Evolutionary conservation across 805 yeast species (phyloP).

Genomic region (Nakazawaea wickerhamii): DNA sequence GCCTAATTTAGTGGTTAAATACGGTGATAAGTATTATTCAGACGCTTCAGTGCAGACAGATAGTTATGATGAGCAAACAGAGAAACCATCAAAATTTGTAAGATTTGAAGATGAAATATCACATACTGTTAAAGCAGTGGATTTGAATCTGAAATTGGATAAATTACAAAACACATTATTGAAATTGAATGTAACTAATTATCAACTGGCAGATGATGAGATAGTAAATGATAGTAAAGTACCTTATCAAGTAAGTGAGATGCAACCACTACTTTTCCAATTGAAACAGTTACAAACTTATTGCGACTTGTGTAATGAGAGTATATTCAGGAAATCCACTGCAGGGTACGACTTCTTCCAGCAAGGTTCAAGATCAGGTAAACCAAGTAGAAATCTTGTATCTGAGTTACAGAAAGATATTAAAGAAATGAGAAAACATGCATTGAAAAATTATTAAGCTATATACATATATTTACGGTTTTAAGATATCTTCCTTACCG

Average conservation of each 20-base stretch:
- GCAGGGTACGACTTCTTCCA: constrained; percentile 8
- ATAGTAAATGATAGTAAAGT: not conserved
- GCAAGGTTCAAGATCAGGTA: not conserved
- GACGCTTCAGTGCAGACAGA: constrained; percentile 23
- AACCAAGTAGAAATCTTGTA: constrained; percentile 15
- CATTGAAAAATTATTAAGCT: constrained; percentile 11
- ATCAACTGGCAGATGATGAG: not conserved
- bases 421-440: constrained; percentile 15
- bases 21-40: constrained; percentile 31
- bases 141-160: not conserved
- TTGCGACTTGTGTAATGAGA: constrained; percentile 22
- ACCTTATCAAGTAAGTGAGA: constrained; percentile 23
- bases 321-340: not conserved
- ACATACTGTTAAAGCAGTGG: not conserved
- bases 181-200: constrained; percentile 4
- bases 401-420: constrained; percentile 24
- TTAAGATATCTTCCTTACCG: not conserved
- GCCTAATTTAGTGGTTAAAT: constrained; percentile 37
- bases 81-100: not conserved
- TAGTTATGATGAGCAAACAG: not conserved
- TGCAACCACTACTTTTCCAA: constrained; percentile 30
- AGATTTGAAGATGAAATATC: constrained; percentile 5
- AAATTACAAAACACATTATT: not conserved
- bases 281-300: constrained; percentile 26
- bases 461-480: not conserved